Evolutionary conservation across 2,329 filamentous ascomycete species (phyloP).

Genomic region (Neoscytalidium dimidiatum): DNA sequence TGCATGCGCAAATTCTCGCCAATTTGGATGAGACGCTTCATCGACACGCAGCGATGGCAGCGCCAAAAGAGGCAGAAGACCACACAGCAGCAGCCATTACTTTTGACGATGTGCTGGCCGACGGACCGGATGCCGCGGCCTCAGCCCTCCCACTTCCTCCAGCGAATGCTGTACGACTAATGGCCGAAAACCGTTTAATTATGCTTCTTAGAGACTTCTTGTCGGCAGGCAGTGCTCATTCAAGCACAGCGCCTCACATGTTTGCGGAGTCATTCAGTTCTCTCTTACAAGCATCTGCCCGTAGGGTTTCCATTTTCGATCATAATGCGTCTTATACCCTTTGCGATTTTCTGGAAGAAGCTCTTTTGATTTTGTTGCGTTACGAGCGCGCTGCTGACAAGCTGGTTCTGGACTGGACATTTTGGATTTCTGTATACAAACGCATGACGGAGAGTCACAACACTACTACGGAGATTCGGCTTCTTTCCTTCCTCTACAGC

Average conservation of each 20-base stretch:
- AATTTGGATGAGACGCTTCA: constrained; percentile 83
- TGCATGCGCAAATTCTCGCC: constrained; percentile 79
- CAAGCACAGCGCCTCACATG: constrained; percentile 61
- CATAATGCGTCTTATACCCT: constrained; percentile 83
- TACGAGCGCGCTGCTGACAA: constrained; percentile 53
- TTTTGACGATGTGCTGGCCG: constrained; percentile 66
- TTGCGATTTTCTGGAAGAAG: constrained; percentile 89
- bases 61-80: not conserved
- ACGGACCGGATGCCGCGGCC: constrained; percentile 65
- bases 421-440: constrained; percentile 81
- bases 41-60: constrained; percentile 55
- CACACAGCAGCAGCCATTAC: constrained; percentile 50
- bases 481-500: constrained; percentile 78
- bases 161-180: constrained; percentile 72
- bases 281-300: constrained; percentile 72
- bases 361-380: constrained; percentile 66
- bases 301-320: constrained; percentile 77
- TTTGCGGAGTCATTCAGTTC: constrained; percentile 76
- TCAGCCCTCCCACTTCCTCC: constrained; percentile 64
- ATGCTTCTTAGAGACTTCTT: constrained; percentile 81
- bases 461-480: constrained; percentile 83
- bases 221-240: constrained; percentile 58
- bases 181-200: constrained; percentile 87
- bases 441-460: constrained; percentile 82
- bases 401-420: constrained; percentile 70